Base-by-base conservation (phyloP, 1,139 yeast species). In the Blastobotrys apis region DNA sequence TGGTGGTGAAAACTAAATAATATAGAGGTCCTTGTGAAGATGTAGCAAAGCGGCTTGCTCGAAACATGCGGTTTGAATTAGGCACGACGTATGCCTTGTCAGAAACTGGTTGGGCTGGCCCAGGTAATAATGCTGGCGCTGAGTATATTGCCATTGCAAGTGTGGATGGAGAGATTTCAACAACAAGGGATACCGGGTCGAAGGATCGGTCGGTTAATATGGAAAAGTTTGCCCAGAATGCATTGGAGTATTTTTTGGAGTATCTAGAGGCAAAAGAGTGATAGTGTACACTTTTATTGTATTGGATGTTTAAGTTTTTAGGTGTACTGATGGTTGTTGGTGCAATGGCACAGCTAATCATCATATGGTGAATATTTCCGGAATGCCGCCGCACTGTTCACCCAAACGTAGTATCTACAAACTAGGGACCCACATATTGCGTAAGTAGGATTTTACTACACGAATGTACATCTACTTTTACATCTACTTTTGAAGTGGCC, bases 81-180 rank as follows among this genome's bases (percentile, higher is more conserved):
- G 95, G 95, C 0, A 80, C 88, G 5, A 83, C 90, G 0, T 85
- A 80, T 64, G 87, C 85, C 5, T 70, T 86, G 29, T 81, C 90
- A 0, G 95, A 86, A 60, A 82, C 94, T 0, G 95, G 95, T 2
- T 82, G 84, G 70, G 94, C 95, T 0, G 94, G 94, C 0, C 94
- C 94, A 25, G 52, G 53, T 3, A 49, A 43, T 5, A 58, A 52
- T 17, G 54, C 55, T 16, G 95, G 95, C 1, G 74, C 79, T 1
- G 92, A 81, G 0, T 86, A 72, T 58, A 65, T 85, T 39, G 95
- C 88, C 3, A 69, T 85, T 37, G 74, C 80, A 23, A 86, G 92
- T 0, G 88, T 92, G 1, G 59, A 59, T 21, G 78, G 80, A 5
- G 84, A 80, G 50, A 64, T 66, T 3, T 74, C 86, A 5, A 65